phyloP scores from a whole-genome alignment of 2,329 filamentous ascomycete species.

The Diplodia corticola region DNA sequence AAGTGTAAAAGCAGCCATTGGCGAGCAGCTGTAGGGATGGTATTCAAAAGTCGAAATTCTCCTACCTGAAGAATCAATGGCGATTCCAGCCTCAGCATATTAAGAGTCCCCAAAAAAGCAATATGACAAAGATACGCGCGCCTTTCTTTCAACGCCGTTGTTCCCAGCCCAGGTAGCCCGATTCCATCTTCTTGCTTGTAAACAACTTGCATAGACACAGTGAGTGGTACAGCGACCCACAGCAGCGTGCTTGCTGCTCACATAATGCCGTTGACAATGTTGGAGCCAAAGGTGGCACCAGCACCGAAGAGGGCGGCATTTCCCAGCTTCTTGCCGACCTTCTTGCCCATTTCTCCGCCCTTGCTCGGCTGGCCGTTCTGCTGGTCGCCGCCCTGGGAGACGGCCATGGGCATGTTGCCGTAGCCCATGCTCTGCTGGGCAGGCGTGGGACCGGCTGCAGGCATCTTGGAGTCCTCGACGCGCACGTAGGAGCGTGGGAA shows the following conservation, averaged over 20 bases:
- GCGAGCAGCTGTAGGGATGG: not conserved
- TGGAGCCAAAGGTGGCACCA: constrained; percentile 84
- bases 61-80: not conserved
- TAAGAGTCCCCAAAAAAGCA: not conserved
- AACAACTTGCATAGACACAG: not conserved
- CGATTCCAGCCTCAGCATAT: not conserved
- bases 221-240: not conserved
- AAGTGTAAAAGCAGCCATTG: not conserved
- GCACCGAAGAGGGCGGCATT: constrained; percentile 87
- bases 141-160: constrained; percentile 9
- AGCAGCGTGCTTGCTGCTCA: constrained; percentile 46
- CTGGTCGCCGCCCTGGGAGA: constrained; percentile 59
- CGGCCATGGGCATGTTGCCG: constrained; percentile 72
- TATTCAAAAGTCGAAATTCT: not conserved
- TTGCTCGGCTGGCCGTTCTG: constrained; percentile 59
- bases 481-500: constrained; percentile 91
- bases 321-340: constrained; percentile 93
- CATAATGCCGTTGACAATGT: constrained; percentile 89
- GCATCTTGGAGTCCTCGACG: constrained; percentile 61
- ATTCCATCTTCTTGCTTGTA: not conserved
- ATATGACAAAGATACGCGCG: not conserved
- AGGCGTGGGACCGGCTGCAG: constrained; percentile 46
- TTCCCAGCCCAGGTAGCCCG: not conserved
- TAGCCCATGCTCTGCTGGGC: constrained; percentile 64
- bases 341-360: constrained; percentile 77